Evolutionary conservation across 352 stramenopile genomes (phyloP).

Genomic region (Globisporangium viniferum): DNA sequence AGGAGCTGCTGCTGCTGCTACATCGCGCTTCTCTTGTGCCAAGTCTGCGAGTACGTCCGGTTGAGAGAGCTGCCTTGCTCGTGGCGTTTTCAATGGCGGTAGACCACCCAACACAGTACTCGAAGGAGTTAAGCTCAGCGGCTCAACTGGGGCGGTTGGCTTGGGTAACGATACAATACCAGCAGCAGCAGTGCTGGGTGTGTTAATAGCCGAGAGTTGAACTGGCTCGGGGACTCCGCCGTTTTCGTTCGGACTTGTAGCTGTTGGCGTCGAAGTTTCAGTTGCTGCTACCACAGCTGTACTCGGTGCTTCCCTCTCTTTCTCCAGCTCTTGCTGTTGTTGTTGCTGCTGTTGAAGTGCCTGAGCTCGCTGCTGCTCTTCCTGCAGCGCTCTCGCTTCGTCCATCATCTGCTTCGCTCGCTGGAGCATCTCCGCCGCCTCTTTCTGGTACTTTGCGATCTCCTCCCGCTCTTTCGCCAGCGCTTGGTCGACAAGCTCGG

Average conservation of each 20-base stretch:
- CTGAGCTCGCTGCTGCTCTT: conserved; percentile 22
- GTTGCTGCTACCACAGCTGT: not conserved
- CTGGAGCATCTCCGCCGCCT: conserved; percentile 69
- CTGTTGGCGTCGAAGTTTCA: not conserved
- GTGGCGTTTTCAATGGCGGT: conserved; percentile 15
- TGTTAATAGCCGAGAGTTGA: not conserved
- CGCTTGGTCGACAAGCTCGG: conserved; percentile 8
- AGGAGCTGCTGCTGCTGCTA: not conserved
- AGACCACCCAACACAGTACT: not conserved
- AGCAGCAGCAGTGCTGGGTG: not conserved
- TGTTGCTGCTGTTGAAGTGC: conserved; percentile 11
- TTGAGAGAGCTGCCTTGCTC: conserved; percentile 8
- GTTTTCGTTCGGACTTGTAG: not conserved
- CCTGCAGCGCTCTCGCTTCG: conserved; percentile 52
- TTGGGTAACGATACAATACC: not conserved
- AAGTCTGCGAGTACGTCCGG: conserved; percentile 15
- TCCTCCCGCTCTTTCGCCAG: conserved; percentile 59
- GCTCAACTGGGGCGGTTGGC: not conserved
- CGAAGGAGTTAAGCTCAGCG: not conserved
- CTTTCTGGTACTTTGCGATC: conserved; percentile 56
- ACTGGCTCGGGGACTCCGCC: not conserved
- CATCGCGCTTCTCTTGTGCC: conserved; percentile 1
- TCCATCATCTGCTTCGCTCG: conserved; percentile 72
- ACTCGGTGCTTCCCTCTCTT: not conserved
- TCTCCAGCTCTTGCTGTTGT: not conserved